Evolutionary conservation across 176 grass and related monocot species (phyloP), one percentile per base, ranked within the genome.

Genomic region (Aegilops longissima): DNA sequence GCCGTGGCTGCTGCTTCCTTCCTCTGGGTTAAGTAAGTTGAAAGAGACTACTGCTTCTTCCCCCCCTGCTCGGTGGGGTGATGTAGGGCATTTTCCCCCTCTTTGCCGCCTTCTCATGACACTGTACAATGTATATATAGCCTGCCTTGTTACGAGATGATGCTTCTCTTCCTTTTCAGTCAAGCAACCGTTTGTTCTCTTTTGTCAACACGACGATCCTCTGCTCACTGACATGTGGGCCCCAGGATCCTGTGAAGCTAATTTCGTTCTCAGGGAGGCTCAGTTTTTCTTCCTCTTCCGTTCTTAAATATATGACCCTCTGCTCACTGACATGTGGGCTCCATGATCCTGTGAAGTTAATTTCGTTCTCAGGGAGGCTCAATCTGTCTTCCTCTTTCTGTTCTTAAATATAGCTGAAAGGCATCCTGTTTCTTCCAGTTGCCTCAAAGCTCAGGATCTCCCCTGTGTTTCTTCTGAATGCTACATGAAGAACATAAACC

Each of bases 51-150:
- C 2, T n/a, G 62, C 70, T 88, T 81, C 90, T 72, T 85, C 90
- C 90, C 86, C 89, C 85, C 86, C 90, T 81, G 21, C 78, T 85
- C 64, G 86, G 90, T 91, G 82, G 90, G 86, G 90, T 66, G 90
- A 91, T 91, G 90, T 91, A 91, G 90, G 86, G 49, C 78, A 85
- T 85, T 85, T 91, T 65, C 78, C 78, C 40, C 23, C 40, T 52
- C 16, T 71, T 71, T 54, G 51, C 51, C 51, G 36, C 5, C 81
- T 73, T 85, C 29, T 63, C 85, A 85, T 52, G 77, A 71, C 66
- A 85, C 78, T 91, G 77, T 85, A 76, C 44, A 45, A 52, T 76
- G 77, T 85, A 91, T 84, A 87, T 44, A 33, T 59, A 21, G 20
- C 56, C 56, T 58, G 61, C 45, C 25, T 63, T 4, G 4, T 23